Evolutionary conservation across 202 grass and related monocot species (phyloP), one percentile per base, ranked within the genome.

Genomic region (Digitaria exilis): DNA sequence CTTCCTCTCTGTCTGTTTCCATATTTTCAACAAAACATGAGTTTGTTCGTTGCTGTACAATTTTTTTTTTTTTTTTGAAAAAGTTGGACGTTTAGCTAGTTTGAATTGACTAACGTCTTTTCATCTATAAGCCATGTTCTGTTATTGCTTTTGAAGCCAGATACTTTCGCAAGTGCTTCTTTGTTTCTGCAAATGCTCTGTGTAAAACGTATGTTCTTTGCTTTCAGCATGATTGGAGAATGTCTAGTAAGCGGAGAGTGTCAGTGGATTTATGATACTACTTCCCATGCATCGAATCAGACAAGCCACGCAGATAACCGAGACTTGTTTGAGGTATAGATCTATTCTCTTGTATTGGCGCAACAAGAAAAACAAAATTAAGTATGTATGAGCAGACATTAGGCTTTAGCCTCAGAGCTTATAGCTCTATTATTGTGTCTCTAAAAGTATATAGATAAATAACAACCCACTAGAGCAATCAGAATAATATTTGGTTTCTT

Each of bases 141-240:
- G 1, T 43, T 39, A 57, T 58, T 75, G n/a, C n/a, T 42, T 76
- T 58, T 75, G n/a, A 58, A 25, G 19, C 72, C 1, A 75, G 14
- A 58, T 75, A 11, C 34, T 76, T 43, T 19, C 17, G 2, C 41
- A 29, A 9, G 7, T 44, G 13, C 7, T 39, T 29, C 22, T 44
- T 44, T 45, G 16, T 28, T 45, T 77, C 35, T 15, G 7, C 30
- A 19, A 30, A 41, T 44, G 21, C 4, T 29, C 12, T 4, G 21
- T 18, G 2, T 26, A 57, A 43, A 26, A 61, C 13, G 0, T 25
- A 12, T 79, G 3, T 30, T 41, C 52, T 88, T 73, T 52, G 80
- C 42, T 83, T 84, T 84, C 79, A 98, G 96, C 65, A 80, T 93
- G 82, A 89, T 95, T 63, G 96, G 96, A 55, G 76, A 81, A 69